Conservation (phyloP, 495 filamentous ascomycete species). For the Sabuloglossum arenarium region DNA sequence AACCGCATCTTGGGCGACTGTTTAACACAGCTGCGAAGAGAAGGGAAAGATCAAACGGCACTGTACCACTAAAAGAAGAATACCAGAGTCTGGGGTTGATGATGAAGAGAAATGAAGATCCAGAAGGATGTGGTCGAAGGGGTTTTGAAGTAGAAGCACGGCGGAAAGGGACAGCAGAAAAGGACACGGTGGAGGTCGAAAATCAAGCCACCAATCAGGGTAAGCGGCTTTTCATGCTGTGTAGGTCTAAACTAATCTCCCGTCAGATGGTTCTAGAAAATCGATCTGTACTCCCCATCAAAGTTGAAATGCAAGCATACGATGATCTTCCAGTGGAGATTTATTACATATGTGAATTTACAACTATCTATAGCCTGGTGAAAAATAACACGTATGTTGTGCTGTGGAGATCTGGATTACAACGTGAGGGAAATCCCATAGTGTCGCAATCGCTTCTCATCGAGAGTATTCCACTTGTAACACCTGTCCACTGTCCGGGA, state of each 20-base stretch:
- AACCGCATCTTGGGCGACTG: constrained; percentile 46
- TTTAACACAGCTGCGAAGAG: background rate
- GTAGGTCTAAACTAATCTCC: background rate
- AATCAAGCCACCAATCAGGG: background rate
- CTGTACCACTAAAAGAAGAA: background rate
- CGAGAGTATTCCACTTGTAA: no score
- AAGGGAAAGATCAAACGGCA: background rate
- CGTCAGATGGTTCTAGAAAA: background rate
- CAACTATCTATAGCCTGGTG: no score
- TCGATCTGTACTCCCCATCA: background rate
- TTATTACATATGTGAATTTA: no score
- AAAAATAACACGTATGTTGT: no score
- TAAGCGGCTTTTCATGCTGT: background rate
- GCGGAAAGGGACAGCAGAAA: constrained; percentile 3
- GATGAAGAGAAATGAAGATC: background rate
- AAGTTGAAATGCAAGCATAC: background rate
- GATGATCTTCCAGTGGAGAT: no score
- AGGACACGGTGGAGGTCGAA: constrained; percentile 4
- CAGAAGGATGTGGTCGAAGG: background rate
- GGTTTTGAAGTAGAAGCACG: background rate
- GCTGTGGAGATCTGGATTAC: no score
- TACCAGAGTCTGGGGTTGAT: background rate
- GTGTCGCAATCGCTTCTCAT: no score
- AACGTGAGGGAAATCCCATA: no score
- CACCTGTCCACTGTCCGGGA: no score